Percentiles rank a stretch among this genome's conserved stretches.
These are phyloP conservation scores for Cutaneotrichosporon sp. DNA, from an alignment of 1,284 basidiomycete species.

Conservation along the genomic window DNA sequence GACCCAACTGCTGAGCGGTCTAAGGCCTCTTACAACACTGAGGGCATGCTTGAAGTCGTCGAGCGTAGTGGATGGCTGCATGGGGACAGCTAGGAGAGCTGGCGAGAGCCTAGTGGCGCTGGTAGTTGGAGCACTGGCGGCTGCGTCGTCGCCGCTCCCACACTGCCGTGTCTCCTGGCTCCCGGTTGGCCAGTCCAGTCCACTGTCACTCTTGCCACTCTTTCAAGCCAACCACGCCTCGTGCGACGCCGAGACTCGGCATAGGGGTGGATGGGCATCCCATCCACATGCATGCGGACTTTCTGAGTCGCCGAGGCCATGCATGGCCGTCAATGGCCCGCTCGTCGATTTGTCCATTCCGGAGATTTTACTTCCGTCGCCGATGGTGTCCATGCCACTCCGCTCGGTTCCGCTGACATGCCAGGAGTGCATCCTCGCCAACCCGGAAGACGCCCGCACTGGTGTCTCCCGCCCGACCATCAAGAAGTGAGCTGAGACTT, in stretches of 20 bases:
- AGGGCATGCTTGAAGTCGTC: no score
- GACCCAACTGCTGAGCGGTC: no score
- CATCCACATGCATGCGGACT: conserved; percentile 2
- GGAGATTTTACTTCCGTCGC: conserved; percentile 18
- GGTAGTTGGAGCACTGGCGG: background rate
- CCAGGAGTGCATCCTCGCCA: conserved; percentile 68
- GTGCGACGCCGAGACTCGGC: background rate
- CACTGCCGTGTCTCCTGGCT: background rate
- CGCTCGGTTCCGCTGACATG: conserved; percentile 7
- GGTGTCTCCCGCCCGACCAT: conserved; percentile 88
- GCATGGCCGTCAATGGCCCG: conserved; percentile 6
- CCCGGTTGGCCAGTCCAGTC: background rate
- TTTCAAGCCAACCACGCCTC: background rate
- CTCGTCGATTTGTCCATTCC: conserved; percentile 28
- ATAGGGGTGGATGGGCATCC: background rate
- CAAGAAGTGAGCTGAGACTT: no score
- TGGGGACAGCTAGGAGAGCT: background rate
- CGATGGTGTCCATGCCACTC: background rate
- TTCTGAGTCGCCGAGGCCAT: conserved; percentile 3
- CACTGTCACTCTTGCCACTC: background rate
- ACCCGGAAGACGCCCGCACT: conserved; percentile 69
- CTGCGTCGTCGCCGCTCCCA: background rate
- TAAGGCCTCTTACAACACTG: no score
- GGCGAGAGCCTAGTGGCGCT: background rate
- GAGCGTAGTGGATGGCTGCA: background rate